Base-by-base conservation (phyloP, 1,284 basidiomycete species). In the Irpex rosettiformis region DNA sequence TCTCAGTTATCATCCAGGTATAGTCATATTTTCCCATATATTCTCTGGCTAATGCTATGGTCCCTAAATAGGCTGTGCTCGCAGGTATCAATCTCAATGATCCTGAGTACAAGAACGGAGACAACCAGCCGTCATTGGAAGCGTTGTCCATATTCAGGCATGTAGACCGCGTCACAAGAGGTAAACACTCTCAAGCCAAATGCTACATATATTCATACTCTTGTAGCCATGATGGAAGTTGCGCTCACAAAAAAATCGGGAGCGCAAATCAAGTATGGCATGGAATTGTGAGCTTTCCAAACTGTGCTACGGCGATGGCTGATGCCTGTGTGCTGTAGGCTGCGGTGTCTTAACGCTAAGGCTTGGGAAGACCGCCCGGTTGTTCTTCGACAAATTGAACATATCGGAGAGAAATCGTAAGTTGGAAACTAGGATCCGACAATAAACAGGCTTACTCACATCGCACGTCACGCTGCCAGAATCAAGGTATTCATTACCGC, bases 361-460 rank as follows among this genome's bases (percentile, higher is more conserved):
- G 85, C 89, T 52, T 94, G 92, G 92, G 92, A 94, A 65, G 90
- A 92, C 66, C 77, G 91, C 37, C 88, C 91, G 11, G 76, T 86
- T 21, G 88, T 93, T 13, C 76, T 94, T 58, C 81, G 86, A 54
- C 92, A 94, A 67, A 80, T 94, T 52, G 86, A 91, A 49, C 83
- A 86, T 22, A 86, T 94, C 52, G 92, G 92, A 43, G 91, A 93
- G 67, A 93, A 92, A 80, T 92, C 89, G 90, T 92, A 59, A 69
- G 86, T 73, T 4, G 7, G 45, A 25, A 25, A 3, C 4, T 25
- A 24, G 5, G 30, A 13, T 33, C 56, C 45, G 65, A 5, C 5
- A 47, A 21, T 11, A 5, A 0, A 0, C n/a, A 4, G 11, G 1
- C 2, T 47, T 45, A 43, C 51, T 55, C 3, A 52, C 18, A 11